Base-by-base conservation (phyloP, 2,329 filamentous ascomycete genomes). In the Polychaeton citri region DNA sequence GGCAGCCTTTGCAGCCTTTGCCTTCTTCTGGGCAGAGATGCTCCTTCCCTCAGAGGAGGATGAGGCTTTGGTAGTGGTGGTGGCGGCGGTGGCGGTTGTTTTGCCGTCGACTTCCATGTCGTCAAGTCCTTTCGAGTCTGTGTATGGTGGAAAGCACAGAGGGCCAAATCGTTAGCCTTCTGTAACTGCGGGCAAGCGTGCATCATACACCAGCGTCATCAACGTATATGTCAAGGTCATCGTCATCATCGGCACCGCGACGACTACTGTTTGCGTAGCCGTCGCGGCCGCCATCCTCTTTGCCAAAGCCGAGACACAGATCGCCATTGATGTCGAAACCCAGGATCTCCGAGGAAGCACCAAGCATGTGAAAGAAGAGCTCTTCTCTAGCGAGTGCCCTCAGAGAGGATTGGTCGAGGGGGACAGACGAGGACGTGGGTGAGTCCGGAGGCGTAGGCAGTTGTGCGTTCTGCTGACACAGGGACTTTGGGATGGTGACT, bases 91-190 rank as follows among this genome's bases (percentile, higher is more conserved):
- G 13, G 10, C 18, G 18, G 12, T 17, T 10, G 13, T 17, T 19
- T 48, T 43, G 34, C 46, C 51, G 43, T 60, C 60, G 38, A 59
- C 47, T 33, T 64, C 60, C 57, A 62, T 61, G 36, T 57, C 59
- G 32, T 45, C 35, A 33, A n/a, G n/a, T n/a, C n/a, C n/a, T n/a
- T n/a, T n/a, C n/a, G n/a, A n/a, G n/a, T n/a, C n/a, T n/a, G n/a
- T n/a, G n/a, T n/a, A n/a, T n/a, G n/a, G n/a, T n/a, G n/a, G n/a
- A n/a, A n/a, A n/a, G n/a, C n/a, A n/a, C n/a, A n/a, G n/a, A n/a
- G n/a, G n/a, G n/a, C n/a, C n/a, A n/a, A n/a, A n/a, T n/a, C n/a
- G n/a, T n/a, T n/a, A n/a, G n/a, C n/a, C n/a, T n/a, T n/a, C n/a
- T n/a, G n/a, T n/a, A n/a, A n/a, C n/a, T n/a, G n/a, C n/a, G n/a